Percentiles rank a stretch among this genome's conserved stretches.
phyloP scores from a whole-genome alignment of 768 basidiomycete species.

The Trametes punicea region DNA sequence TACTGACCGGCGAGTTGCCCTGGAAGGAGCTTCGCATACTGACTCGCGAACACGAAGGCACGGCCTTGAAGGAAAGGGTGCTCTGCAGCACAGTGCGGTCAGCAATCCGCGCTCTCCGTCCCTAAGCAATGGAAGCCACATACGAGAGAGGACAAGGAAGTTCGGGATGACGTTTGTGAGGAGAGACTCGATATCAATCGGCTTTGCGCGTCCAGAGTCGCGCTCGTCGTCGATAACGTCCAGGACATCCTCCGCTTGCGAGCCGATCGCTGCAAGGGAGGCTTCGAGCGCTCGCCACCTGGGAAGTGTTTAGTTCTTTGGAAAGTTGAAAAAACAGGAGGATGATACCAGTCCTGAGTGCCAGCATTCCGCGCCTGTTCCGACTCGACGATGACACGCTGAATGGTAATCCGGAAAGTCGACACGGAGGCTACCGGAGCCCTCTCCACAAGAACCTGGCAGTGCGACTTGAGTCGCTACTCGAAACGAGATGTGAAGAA shows the following conservation, averaged over 20 bases:
- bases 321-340: background rate
- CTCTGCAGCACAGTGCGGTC: conserved; percentile 44
- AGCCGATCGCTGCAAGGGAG: conserved; percentile 75
- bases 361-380: conserved; percentile 53
- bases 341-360: conserved; percentile 57
- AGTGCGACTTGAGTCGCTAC: background rate
- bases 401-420: conserved; percentile 52
- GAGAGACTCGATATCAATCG: conserved; percentile 75
- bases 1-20: conserved; percentile 76
- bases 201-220: conserved; percentile 56
- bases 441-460: conserved; percentile 45
- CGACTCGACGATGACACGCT: conserved; percentile 55
- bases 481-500: background rate
- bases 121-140: conserved; percentile 23
- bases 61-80: conserved; percentile 93
- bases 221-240: conserved; percentile 77
- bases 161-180: conserved; percentile 79
- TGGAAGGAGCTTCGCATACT: conserved; percentile 75
- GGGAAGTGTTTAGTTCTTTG: conserved; percentile 8
- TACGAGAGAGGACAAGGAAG: conserved; percentile 68
- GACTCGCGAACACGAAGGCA: conserved; percentile 91
- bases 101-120: background rate
- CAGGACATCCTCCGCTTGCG: conserved; percentile 71
- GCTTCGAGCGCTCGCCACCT: conserved; percentile 96
- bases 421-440: conserved; percentile 46